These are phyloP conservation scores for Coprinopsis marcescibilis DNA, from an alignment of 768 basidiomycete species.

Conservation along the genomic window DNA sequence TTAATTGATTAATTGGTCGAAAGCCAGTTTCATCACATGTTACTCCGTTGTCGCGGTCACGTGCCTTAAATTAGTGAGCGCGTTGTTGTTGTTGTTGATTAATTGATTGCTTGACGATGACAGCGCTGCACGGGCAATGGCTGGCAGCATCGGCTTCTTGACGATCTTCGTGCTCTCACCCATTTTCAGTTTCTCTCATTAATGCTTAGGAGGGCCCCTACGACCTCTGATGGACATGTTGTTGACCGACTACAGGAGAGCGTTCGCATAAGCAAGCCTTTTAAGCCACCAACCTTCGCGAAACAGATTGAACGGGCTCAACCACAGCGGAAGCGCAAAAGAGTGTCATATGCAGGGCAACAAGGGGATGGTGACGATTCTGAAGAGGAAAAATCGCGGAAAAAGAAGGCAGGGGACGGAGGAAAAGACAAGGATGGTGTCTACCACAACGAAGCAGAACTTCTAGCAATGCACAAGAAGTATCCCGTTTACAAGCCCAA, in stretches of 20 bases:
- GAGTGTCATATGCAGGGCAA: slow-evolving; percentile 79
- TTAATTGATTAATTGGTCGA: too few species aligned
- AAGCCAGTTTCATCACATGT: too few species aligned
- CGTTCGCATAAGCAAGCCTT: slow-evolving; percentile 68
- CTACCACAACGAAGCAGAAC: slow-evolving; percentile 59
- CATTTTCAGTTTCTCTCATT: neutral
- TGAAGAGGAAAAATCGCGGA: slow-evolving; percentile 51
- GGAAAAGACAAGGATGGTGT: slow-evolving; percentile 38
- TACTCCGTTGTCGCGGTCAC: neutral
- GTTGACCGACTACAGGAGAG: slow-evolving; percentile 70
- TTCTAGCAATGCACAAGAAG: slow-evolving; percentile 55
- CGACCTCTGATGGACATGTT: slow-evolving; percentile 61
- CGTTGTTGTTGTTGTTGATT: neutral
- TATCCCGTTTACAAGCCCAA: slow-evolving; percentile 82
- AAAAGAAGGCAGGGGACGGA: slow-evolving; percentile 52
- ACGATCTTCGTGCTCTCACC: too few species aligned
- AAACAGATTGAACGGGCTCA: slow-evolving; percentile 45
- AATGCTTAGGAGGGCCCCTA: slow-evolving; percentile 70
- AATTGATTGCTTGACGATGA: too few species aligned
- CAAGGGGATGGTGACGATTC: slow-evolving; percentile 52
- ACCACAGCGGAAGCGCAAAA: slow-evolving; percentile 78
- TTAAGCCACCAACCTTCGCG: slow-evolving; percentile 62
- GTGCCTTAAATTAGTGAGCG: neutral
- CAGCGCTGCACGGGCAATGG: too few species aligned
- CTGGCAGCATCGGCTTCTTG: too few species aligned